A percentile compares a stretch with the other conserved stretches of the same genome.
Conservation (phyloP, 1,284 basidiomycete species). For the Boletellus deceptivus region DNA sequence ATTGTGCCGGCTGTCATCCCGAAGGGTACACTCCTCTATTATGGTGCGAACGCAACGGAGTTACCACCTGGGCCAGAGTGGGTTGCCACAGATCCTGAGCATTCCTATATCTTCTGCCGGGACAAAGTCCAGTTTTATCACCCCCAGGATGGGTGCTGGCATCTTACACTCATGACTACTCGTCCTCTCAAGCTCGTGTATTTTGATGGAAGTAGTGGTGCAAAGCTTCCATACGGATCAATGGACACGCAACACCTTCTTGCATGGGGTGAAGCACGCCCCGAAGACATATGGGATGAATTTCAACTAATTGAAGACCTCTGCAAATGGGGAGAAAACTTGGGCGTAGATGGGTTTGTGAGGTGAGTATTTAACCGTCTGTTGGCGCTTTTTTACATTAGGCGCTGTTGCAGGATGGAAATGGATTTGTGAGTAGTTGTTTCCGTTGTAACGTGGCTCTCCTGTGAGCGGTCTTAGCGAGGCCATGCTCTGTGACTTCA, state of each 20-base stretch:
- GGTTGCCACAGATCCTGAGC: constrained; percentile 44
- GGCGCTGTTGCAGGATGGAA: background rate
- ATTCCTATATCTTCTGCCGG: constrained; percentile 38
- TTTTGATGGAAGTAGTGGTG: constrained; percentile 44
- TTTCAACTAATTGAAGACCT: background rate
- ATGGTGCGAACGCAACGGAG: constrained; percentile 27
- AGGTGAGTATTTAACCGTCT: background rate
- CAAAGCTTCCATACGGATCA: constrained; percentile 35
- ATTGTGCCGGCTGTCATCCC: constrained; percentile 42
- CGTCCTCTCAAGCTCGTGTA: constrained; percentile 42
- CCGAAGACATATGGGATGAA: background rate
- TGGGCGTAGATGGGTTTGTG: background rate
- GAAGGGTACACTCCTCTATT: constrained; percentile 43
- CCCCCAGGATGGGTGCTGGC: constrained; percentile 34
- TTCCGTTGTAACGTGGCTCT: background rate
- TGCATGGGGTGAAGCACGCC: background rate
- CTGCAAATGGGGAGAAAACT: background rate
- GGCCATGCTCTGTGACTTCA: background rate
- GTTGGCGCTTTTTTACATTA: too few species aligned
- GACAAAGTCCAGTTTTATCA: background rate
- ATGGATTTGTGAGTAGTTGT: background rate
- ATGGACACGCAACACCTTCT: constrained; percentile 46
- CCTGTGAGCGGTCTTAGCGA: background rate
- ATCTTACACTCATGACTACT: constrained; percentile 37
- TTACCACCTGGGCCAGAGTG: constrained; percentile 39